Base-by-base conservation (phyloP, 495 filamentous ascomycete genomes). In the Talaromyces proteolyticus region DNA sequence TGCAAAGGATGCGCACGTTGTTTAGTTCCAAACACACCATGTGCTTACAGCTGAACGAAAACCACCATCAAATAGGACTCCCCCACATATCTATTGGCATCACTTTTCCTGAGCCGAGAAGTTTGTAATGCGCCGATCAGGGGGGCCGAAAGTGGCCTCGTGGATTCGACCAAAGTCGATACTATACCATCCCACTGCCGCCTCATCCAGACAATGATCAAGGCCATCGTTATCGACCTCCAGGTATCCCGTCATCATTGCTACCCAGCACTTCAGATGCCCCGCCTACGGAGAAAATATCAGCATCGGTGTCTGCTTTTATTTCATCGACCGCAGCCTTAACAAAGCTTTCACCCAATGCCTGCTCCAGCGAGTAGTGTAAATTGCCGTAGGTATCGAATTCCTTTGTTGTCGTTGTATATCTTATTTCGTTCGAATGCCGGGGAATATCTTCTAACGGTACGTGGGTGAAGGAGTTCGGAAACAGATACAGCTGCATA, bases 81-180 rank as follows among this genome's bases (percentile, higher is more conserved):
- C 57, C 55, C 44, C 52, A 55, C 50, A 55, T 57, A 52, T 57
- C 52, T 44, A 58, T 40, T 50, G 44, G 56, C 45, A 55, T 52
- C 34, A 55, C 53, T 21, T 39, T 50, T 11, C 51, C 51, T 1
- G 54, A 57, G 16, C 54, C 51, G 16, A 57, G 25, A n/a, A 45
- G 50, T 41, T 57, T 37, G 51, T 49, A 40, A 53, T 23, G 14
- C 51, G 54, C 16, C 29, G 26, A 24, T 57, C 54, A 0, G 10
- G 17, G 16, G 45, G 46, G 25, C 51, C 51, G 25, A 25, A 47
- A 17, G 47, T 29, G 20, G 47, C 54, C 46, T 57, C 51, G 42
- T 42, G 46, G 24, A 44, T 50, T 29, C 55, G 52, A 52, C 55
- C 55, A 54, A 51, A 57, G 3, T 51, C n/a, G 3, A 17, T 23